These are phyloP conservation scores for Triangularia setosa DNA, from an alignment of 2,329 filamentous ascomycete genomes.

Conservation along the genomic window DNA sequence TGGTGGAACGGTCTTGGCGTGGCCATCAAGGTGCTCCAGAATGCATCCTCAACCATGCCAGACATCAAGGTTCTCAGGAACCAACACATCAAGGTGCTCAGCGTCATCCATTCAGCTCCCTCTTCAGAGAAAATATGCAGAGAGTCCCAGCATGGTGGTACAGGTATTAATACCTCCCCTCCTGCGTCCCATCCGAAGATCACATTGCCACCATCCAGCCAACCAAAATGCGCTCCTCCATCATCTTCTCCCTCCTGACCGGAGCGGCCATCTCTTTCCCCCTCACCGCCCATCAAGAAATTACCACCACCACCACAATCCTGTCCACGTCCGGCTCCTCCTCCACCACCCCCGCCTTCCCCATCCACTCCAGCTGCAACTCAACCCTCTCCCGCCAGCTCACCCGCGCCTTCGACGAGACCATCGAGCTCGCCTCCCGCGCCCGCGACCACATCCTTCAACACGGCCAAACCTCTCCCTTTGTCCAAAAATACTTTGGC, in stretches of 20 bases:
- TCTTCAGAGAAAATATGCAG: neutral
- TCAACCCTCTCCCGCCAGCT: conserved; percentile 56
- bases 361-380: conserved; percentile 65
- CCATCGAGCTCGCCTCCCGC: conserved; percentile 53
- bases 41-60: neutral
- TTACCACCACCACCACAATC: neutral
- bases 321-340: neutral
- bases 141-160: neutral
- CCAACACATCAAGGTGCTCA: neutral
- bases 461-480: conserved; percentile 53
- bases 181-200: neutral
- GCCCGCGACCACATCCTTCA: conserved; percentile 60
- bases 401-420: conserved; percentile 53
- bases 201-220: neutral
- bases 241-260: conserved; percentile 2
- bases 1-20: neutral
- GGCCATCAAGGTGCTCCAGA: neutral
- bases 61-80: neutral
- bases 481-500: conserved; percentile 66
- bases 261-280: neutral
- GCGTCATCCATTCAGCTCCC: neutral
- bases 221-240: neutral
- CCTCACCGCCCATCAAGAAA: neutral
- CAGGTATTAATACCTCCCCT: neutral
- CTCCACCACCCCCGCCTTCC: conserved; percentile 28